A percentile compares a stretch with the other conserved stretches of the same genome.
Evolutionary conservation across 805 yeast species (phyloP).

Genomic region (Saccharomycopsis malanga): DNA sequence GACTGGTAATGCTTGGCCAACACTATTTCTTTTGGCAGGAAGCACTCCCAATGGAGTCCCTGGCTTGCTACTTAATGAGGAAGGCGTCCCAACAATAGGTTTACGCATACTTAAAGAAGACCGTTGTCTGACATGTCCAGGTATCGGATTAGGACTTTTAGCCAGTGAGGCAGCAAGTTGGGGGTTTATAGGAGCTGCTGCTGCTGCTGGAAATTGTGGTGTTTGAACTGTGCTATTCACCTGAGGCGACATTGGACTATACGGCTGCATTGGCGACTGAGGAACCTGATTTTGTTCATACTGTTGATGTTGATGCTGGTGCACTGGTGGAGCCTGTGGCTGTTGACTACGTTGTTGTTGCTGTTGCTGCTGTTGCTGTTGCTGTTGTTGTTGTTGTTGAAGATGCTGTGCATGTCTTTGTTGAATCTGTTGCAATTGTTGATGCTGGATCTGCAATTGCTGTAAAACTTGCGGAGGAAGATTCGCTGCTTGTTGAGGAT

Average conservation of each 20-base stretch:
- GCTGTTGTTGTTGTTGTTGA: slow-evolving; percentile 25
- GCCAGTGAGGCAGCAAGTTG: neutral
- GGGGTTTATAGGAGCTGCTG: slow-evolving; percentile 3
- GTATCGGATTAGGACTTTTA: neutral
- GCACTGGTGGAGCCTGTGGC: slow-evolving; percentile 32
- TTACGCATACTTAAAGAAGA: neutral
- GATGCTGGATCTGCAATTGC: slow-evolving; percentile 23
- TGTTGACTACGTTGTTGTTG: slow-evolving; percentile 29
- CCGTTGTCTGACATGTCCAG: neutral
- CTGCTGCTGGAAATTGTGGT: neutral
- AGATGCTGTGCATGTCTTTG: slow-evolving; percentile 25
- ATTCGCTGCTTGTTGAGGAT: slow-evolving; percentile 25
- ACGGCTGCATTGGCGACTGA: slow-evolving; percentile 24
- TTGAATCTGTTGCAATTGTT: slow-evolving; percentile 22
- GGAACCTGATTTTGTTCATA: slow-evolving; percentile 28
- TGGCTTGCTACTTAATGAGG: too few relatives aligned
- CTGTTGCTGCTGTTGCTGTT: slow-evolving; percentile 24
- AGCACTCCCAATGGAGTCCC: too few relatives aligned
- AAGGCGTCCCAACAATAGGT: neutral
- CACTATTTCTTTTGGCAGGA: neutral
- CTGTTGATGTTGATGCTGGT: slow-evolving; percentile 39
- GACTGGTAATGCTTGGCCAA: neutral
- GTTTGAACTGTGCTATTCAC: neutral
- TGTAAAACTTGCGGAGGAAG: slow-evolving; percentile 19
- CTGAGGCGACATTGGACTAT: slow-evolving; percentile 7